These are phyloP conservation scores for Xylaria sp. DNA, from an alignment of 2,329 filamentous ascomycete species.

Conservation along the genomic window DNA sequence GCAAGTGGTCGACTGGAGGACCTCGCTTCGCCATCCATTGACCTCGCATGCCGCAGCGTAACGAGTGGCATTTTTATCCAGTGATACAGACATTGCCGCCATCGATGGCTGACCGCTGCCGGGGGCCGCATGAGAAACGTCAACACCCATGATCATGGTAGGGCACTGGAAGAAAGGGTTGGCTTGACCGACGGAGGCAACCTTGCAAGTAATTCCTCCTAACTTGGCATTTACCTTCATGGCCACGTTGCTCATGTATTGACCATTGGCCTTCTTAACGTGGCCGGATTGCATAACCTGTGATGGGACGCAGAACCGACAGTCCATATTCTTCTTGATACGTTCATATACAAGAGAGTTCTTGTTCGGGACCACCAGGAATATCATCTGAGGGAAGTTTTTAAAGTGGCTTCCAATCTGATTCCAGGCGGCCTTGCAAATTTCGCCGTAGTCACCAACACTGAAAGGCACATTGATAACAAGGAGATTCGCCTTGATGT, in stretches of 20 bases:
- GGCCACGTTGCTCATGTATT: constrained; percentile 92
- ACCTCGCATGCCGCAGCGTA: constrained; percentile 85
- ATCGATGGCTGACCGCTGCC: constrained; percentile 77
- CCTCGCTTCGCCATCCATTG: constrained; percentile 85
- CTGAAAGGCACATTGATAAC: constrained; percentile 52
- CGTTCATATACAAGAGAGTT: constrained; percentile 80
- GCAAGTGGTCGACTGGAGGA: constrained; percentile 76
- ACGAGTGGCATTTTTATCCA: constrained; percentile 75
- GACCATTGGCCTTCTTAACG: constrained; percentile 74
- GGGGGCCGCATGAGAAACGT: constrained; percentile 86
- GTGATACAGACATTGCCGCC: constrained; percentile 86
- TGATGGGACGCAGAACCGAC: constrained; percentile 82
- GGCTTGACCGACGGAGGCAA: constrained; percentile 51
- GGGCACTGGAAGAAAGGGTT: constrained; percentile 59
- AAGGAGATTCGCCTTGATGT: constrained; percentile 51
- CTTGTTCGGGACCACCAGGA: constrained; percentile 80
- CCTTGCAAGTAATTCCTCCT: constrained; percentile 77
- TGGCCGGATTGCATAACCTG: constrained; percentile 82
- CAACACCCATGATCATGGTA: constrained; percentile 89
- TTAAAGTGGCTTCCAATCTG: constrained; percentile 64
- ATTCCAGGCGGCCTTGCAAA: constrained; percentile 67
- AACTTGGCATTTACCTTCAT: constrained; percentile 99
- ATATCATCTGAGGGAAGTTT: constrained; percentile 76
- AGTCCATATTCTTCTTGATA: constrained; percentile 90
- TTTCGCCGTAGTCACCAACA: constrained; percentile 60